Base-by-base conservation (phyloP, 2,329 filamentous ascomycete species). In the Penicillium vulpinum region DNA sequence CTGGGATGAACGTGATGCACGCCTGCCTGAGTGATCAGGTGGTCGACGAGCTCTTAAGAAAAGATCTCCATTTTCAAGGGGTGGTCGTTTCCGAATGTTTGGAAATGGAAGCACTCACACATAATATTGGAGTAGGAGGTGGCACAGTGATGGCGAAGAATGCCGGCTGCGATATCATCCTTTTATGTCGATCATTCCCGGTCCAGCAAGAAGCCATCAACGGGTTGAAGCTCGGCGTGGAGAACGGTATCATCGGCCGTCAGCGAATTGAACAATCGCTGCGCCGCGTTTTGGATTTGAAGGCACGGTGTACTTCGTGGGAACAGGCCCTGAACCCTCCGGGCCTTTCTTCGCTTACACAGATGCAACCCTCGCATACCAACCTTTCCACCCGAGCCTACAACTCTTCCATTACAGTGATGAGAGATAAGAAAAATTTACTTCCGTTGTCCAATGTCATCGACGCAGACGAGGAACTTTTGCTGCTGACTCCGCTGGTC, bases 121-220 rank as follows among this genome's bases (percentile, higher is more conserved):
- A 96, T 70, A 95, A 97, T 67, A 94, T 97, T 48, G 93, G 93
- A n/a, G 92, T 99, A 18, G 92, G 93, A 64, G 93, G 94, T 39
- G 94, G 94, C 13, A 96, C 93, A 0, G 91, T 97, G 65, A 97
- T 97, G 92, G 94, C 94, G 4, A 90, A 97, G 49, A 94, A 96
- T 72, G 93, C 94, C 31, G 94, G 94, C 15, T 97, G 94, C 70
- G 94, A 99, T 73, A 80, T 97, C 51, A 86, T 97, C 5, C 83
- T 97, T 6, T 83, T 97, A 1, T 97, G 92, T 67, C 87, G 92
- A 43, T 92, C 91, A 6, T 95, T 92, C 65, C 87, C 90, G 36
- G 88, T 93, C 21, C 92, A 97, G 72, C 85, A 94, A 62, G 93
- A 97, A 75, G 93, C 92, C 8, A 90, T 99, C 68, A 90, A 89